Percentiles rank a stretch among this genome's conserved stretches.
Conservation (phyloP, 805 yeast genomes). For the Blastobotrys chiropterorum region DNA sequence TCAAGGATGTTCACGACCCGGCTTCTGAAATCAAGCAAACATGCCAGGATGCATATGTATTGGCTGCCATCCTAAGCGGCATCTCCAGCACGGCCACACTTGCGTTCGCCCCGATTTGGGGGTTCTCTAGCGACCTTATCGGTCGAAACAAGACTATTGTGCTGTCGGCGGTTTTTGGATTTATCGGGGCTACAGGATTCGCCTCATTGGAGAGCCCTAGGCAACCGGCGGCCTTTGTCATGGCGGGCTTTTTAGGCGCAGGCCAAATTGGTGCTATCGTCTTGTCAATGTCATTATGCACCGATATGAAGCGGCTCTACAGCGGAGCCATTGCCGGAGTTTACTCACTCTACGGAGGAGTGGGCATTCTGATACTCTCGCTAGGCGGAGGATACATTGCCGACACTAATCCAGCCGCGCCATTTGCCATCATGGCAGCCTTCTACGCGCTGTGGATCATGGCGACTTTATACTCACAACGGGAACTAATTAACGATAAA, state of each 20-base stretch:
- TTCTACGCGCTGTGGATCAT: constrained; percentile 29
- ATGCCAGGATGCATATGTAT: constrained; percentile 55
- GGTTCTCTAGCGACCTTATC: constrained; percentile 44
- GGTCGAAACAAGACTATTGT: constrained; percentile 20
- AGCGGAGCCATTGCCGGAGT: constrained; percentile 67
- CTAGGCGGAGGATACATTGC: constrained; percentile 58
- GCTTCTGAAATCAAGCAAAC: constrained; percentile 30
- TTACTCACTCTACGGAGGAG: constrained; percentile 60
- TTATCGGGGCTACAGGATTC: constrained; percentile 38
- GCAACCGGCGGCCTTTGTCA: constrained; percentile 30
- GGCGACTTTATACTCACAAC: neutral
- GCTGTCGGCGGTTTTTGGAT: constrained; percentile 39
- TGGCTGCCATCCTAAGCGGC: constrained; percentile 65
- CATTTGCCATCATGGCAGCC: constrained; percentile 48
- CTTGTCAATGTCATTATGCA: constrained; percentile 56
- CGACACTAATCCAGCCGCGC: constrained; percentile 51
- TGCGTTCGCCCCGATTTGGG: constrained; percentile 59
- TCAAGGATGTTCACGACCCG: constrained; percentile 3
- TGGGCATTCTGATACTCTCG: constrained; percentile 56
- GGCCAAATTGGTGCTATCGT: constrained; percentile 59
- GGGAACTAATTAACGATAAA: neutral
- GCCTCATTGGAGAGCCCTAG: constrained; percentile 32
- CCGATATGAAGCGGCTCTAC: constrained; percentile 38
- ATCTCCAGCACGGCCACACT: constrained; percentile 54
- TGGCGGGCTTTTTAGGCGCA: constrained; percentile 46